Evolutionary conservation across 306 rosid genomes (phyloP), one percentile per base, ranked within the genome.

Genomic region (Alnus glutinosa): DNA sequence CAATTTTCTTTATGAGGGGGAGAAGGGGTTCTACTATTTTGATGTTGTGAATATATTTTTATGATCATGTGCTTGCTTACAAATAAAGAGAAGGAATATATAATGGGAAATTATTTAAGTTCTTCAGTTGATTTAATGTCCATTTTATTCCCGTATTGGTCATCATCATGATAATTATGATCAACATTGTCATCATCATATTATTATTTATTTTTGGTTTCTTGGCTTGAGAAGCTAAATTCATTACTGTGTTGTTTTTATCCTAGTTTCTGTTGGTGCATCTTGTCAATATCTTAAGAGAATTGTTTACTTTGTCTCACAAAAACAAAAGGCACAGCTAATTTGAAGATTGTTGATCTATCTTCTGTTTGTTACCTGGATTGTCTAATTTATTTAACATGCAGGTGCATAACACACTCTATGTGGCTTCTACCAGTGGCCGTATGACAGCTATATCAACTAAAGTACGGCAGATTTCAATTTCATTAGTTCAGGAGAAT

Each of bases 361-460:
- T 77, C 67, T 34, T 64, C 51, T 19, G 37, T 42, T 58, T 55
- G 78, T 51, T 52, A 34, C 57, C 57, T 44, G 18, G 13, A 81
- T 59, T 37, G 16, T 14, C 48, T 48, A 55, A 73, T 50, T 69
- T 28, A 72, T 79, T 75, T 83, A 76, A 73, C 48, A 28, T 88
- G 87, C 72, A 94, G 98, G 87, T 72, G 74, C 85, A 83, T 47
- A 82, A 82, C 61, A 52, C 75, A 74, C 90, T 94, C 77, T 94
- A 89, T 75, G 97, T 94, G 85, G 98, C 97, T 77, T 89, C 98
- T 72, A 94, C 98, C 2, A 51, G 93, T 77, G 98, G 98, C 58
- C 90, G 83, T 64, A 39, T 92, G 79, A 88, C 92, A 75, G 94
- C 98, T 23, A 18, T 92, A 69, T 90, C 88, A 23, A 76, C 85